A percentile compares a stretch with the other conserved stretches of the same genome.
phyloP scores from a whole-genome alignment of 176 grass and related monocot genomes.

The Alloteropsis semialata region DNA sequence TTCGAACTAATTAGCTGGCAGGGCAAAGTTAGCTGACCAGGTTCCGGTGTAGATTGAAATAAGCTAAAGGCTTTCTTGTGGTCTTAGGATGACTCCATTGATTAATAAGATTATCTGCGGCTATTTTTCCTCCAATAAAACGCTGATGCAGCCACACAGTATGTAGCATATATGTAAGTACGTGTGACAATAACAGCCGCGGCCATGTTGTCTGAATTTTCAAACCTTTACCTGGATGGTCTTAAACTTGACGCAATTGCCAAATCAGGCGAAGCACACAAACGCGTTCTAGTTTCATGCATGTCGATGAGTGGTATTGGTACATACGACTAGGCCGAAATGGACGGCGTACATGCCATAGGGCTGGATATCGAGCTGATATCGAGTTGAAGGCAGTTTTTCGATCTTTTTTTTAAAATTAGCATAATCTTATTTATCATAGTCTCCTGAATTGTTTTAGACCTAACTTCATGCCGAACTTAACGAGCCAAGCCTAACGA shows the following conservation, averaged over 20 bases:
- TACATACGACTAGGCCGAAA: too few species aligned
- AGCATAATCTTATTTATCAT: too few species aligned
- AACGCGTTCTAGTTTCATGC: neutral
- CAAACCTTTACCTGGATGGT: neutral
- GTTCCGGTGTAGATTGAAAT: too few species aligned
- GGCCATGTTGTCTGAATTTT: neutral
- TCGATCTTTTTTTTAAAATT: too few species aligned
- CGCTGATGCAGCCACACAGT: neutral
- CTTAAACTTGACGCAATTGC: conserved; percentile 10
- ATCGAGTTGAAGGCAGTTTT: too few species aligned
- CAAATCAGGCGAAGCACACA: neutral
- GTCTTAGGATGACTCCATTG: neutral
- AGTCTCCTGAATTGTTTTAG: too few species aligned
- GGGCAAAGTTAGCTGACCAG: too few species aligned
- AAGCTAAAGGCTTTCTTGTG: neutral
- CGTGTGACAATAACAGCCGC: neutral
- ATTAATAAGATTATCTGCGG: neutral
- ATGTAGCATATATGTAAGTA: neutral
- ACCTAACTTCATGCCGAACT: too few species aligned
- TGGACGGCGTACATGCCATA: too few species aligned
- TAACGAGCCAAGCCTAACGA: too few species aligned
- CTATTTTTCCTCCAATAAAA: neutral
- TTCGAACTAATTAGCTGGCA: too few species aligned
- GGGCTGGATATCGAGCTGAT: too few species aligned
- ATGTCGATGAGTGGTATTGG: neutral